Conservation (phyloP, 768 basidiomycete genomes). For the Panaeolus cyanescens region DNA sequence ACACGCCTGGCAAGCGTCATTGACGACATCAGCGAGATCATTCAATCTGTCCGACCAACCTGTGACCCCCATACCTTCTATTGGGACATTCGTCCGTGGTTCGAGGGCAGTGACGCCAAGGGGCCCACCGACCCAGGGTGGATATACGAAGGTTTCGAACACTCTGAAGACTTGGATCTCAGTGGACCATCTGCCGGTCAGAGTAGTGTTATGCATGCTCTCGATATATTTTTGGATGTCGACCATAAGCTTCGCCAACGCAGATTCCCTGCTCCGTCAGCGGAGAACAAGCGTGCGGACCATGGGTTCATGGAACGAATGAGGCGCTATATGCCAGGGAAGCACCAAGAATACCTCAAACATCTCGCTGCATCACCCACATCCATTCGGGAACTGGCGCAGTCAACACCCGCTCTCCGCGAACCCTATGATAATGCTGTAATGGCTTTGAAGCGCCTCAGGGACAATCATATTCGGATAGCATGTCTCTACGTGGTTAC, state of each 20-base stretch:
- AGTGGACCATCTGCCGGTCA: conserved; percentile 95
- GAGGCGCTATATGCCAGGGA: conserved; percentile 93
- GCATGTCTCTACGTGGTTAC: conserved; percentile 86
- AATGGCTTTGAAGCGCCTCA: conserved; percentile 74
- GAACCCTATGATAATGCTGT: conserved; percentile 84
- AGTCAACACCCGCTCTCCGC: conserved; percentile 54
- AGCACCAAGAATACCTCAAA: conserved; percentile 82
- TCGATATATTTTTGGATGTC: conserved; percentile 86
- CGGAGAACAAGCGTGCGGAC: conserved; percentile 65
- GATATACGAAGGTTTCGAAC: conserved; percentile 78
- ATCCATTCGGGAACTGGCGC: conserved; percentile 65
- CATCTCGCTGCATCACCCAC: conserved; percentile 58
- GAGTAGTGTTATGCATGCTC: conserved; percentile 85
- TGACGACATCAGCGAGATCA: conserved; percentile 70
- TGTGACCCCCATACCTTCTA: conserved; percentile 91
- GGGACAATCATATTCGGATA: conserved; percentile 88
- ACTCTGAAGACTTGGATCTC: conserved; percentile 59
- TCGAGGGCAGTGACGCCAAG: conserved; percentile 74
- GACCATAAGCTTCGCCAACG: conserved; percentile 80
- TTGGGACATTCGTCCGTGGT: conserved; percentile 92
- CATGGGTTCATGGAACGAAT: conserved; percentile 89
- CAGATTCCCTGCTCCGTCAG: conserved; percentile 68
- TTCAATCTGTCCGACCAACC: conserved; percentile 64
- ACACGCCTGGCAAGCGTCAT: conserved; percentile 66
- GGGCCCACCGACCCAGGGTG: conserved; percentile 54